Evolutionary conservation across 345 rosid species (phyloP).

Genomic region (Draba incana): DNA sequence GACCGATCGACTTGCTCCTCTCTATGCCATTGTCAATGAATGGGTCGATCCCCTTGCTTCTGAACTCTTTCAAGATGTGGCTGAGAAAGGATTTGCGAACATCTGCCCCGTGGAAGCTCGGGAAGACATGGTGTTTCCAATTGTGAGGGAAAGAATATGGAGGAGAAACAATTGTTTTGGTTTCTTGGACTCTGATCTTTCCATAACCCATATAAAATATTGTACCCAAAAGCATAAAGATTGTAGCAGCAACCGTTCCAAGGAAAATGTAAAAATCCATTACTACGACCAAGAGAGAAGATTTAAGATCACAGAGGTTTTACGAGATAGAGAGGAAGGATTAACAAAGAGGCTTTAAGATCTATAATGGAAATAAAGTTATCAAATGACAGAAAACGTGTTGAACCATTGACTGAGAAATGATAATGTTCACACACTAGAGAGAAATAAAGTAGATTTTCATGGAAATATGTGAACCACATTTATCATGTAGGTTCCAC

Average conservation of each 20-base stretch:
- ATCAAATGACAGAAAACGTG: neutral
- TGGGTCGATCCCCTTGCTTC: no score
- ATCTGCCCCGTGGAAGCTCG: no score
- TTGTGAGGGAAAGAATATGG: neutral
- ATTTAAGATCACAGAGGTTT: neutral
- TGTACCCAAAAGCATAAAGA: no score
- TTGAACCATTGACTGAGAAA: no score
- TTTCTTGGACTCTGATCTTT: no score
- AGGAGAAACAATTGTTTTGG: neutral
- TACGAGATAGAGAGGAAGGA: neutral
- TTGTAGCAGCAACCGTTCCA: no score
- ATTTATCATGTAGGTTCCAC: constrained; percentile 11
- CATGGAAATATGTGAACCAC: neutral
- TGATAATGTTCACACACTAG: neutral
- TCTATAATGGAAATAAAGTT: no score
- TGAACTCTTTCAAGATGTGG: no score
- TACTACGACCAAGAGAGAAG: neutral
- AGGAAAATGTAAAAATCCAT: neutral
- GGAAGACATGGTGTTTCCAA: neutral
- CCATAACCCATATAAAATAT: no score
- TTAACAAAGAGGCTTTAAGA: neutral
- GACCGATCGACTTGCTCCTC: no score
- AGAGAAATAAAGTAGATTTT: neutral
- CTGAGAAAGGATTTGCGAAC: no score
- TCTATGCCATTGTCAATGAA: no score